Conservation (phyloP, 2,329 filamentous ascomycete species). For the Aspergillus sp. region DNA sequence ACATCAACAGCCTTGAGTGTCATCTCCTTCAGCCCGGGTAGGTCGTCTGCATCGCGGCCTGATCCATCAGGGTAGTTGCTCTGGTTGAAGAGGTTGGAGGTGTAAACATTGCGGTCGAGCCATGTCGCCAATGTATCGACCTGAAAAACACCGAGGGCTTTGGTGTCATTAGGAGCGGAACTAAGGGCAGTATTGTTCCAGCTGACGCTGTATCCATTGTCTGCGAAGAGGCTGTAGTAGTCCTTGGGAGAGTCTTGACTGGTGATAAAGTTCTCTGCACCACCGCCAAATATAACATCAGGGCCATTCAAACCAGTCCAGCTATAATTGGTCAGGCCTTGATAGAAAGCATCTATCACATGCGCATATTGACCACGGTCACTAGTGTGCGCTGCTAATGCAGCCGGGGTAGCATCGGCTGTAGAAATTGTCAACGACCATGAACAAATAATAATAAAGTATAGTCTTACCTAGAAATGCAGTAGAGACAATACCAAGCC, state of each 20-base stretch:
- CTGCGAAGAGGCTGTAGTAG: constrained; percentile 66
- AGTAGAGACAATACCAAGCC: constrained; percentile 67
- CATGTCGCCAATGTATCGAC: constrained; percentile 73
- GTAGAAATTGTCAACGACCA: too few relatives aligned
- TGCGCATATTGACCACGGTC: constrained; percentile 64
- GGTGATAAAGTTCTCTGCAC: constrained; percentile 74
- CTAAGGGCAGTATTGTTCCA: constrained; percentile 69
- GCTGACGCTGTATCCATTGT: constrained; percentile 67
- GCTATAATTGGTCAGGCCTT: constrained; percentile 73
- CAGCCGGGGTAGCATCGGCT: constrained; percentile 75
- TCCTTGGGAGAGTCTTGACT: constrained; percentile 51
- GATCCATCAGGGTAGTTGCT: constrained; percentile 67
- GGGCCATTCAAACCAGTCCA: constrained; percentile 72
- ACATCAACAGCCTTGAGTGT: constrained; percentile 81
- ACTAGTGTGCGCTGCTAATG: constrained; percentile 67
- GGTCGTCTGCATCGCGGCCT: constrained; percentile 61
- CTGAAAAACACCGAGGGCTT: constrained; percentile 73
- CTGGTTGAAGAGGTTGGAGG: constrained; percentile 60
- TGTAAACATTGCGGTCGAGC: constrained; percentile 81
- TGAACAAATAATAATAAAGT: too few relatives aligned
- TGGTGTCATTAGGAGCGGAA: constrained; percentile 52
- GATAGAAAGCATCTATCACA: constrained; percentile 70
- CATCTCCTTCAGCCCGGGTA: constrained; percentile 85
- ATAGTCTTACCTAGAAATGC: constrained; percentile 47
- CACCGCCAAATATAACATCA: constrained; percentile 77